Base-by-base conservation (phyloP, 495 filamentous ascomycete species). In the Talaromyces liani region DNA sequence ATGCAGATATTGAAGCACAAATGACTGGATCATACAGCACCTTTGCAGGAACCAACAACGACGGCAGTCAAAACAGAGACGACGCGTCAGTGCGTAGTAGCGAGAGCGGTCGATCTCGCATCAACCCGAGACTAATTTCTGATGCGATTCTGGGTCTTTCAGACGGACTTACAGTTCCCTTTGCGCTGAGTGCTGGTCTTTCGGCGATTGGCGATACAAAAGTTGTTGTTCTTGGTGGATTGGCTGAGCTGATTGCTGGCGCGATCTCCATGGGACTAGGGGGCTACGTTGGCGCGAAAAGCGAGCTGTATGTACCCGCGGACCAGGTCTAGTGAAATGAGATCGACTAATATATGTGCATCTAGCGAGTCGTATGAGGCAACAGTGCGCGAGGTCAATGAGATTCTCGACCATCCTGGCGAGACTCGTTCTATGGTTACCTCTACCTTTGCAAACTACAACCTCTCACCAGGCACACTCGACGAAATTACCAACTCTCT, bases 231-330 rank as follows among this genome's bases (percentile, higher is more conserved):
- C 82, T 86, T 63, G 87, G 85, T 12, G 87, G 87, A 3, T 77
- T 89, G 47, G 87, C 87, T 2, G 87, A 90, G 73, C 78, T 90
- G 39, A 82, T 86, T 64, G 83, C 82, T 12, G 86, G 87, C 33
- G 81, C 84, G 31, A 87, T 90, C 63, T 87, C 84, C n/a, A 90
- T 90, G 87, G 87, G 87, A 6, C 77, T 90, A 8, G 83, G 87
- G 22, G 87, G 85, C 31, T 90, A 84, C 65, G 64, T 85, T 9
- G 79, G 77, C 7, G 76, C 83, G 7, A 70, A 73, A 14, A 84
- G 87, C 64, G 89, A 92, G 78, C 77, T 75, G 80, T 88, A 75
- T 71, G 82, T 77, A 2, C 29, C 14, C 33, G 18, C 27, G 27
- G 41, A 47, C 31, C 4, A 25, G 27, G 1, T 18, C 24, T 12